Evolutionary conservation across 2,329 filamentous ascomycete genomes (phyloP).

Genomic region (Cadophora malorum): DNA sequence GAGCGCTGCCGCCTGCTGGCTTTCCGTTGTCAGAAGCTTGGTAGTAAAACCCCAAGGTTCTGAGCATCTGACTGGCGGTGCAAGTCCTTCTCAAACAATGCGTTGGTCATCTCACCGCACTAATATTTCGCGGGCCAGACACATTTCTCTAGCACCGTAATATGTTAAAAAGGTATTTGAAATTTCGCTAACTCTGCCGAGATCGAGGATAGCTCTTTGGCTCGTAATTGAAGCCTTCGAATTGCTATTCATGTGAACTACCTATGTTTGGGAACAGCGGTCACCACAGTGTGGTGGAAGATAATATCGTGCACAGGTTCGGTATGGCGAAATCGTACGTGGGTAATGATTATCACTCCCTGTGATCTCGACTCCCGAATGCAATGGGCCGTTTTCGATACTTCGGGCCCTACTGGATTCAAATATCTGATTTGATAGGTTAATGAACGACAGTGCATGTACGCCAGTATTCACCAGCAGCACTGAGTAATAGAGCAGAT

Average conservation of each 20-base stretch:
- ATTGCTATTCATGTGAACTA: neutral
- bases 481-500: neutral
- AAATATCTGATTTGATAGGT: neutral
- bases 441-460: neutral
- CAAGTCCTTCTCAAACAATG: conserved; percentile 15
- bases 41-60: conserved; percentile 21
- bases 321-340: neutral
- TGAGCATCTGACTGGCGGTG: conserved; percentile 27
- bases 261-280: neutral
- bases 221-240: neutral
- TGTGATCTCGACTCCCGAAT: conserved; percentile 16
- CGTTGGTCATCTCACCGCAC: conserved; percentile 3
- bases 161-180: neutral
- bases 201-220: neutral
- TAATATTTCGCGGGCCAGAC: neutral
- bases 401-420: neutral
- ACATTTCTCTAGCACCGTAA: neutral
- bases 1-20: conserved; percentile 31
- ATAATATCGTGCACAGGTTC: neutral
- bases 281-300: no score
- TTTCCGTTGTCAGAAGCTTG: conserved; percentile 35
- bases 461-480: neutral
- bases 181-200: neutral
- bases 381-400: conserved; percentile 7
- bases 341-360: conserved; percentile 7